These are phyloP conservation scores for Sarcodon aspratus DNA, from an alignment of 768 basidiomycete species.

Conservation along the genomic window DNA sequence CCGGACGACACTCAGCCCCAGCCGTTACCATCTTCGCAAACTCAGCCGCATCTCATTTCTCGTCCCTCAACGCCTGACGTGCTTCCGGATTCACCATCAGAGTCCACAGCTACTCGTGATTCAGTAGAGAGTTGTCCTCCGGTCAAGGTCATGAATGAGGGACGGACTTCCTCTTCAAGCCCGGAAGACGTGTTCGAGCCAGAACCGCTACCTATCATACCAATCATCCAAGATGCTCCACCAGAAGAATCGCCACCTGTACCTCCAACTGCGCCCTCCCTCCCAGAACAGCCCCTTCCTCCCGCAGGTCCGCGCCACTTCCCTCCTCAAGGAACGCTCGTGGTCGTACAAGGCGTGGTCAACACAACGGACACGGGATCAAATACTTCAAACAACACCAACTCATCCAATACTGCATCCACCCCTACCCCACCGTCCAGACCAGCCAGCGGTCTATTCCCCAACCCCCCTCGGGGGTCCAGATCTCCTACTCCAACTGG, in stretches of 20 bases:
- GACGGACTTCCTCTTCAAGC: neutral
- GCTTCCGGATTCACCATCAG: neutral
- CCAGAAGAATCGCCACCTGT: constrained; percentile 6
- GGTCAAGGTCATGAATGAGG: neutral
- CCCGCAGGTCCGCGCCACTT: constrained; percentile 22
- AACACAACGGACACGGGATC: constrained; percentile 53
- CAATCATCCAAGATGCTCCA: constrained; percentile 2
- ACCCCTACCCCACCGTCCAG: constrained; percentile 8
- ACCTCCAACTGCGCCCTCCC: neutral
- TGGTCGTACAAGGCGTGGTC: constrained; percentile 77
- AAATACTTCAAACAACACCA: constrained; percentile 4
- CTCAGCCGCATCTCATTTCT: neutral
- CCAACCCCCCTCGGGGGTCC: constrained; percentile 12
- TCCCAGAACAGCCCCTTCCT: neutral
- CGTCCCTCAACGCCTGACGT: neutral
- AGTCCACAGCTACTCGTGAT: neutral
- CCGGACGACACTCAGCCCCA: constrained; percentile 1
- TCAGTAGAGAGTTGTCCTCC: neutral
- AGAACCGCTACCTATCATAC: constrained; percentile 1
- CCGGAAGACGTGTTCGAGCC: neutral
- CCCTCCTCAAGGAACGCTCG: constrained; percentile 67
- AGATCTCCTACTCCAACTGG: constrained; percentile 8
- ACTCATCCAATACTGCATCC: constrained; percentile 6
- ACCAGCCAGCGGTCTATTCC: constrained; percentile 17
- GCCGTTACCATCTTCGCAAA: neutral